Evolutionary conservation across 1,139 yeast genomes (phyloP).

Genomic region (Yamadazyma buinensis): DNA sequence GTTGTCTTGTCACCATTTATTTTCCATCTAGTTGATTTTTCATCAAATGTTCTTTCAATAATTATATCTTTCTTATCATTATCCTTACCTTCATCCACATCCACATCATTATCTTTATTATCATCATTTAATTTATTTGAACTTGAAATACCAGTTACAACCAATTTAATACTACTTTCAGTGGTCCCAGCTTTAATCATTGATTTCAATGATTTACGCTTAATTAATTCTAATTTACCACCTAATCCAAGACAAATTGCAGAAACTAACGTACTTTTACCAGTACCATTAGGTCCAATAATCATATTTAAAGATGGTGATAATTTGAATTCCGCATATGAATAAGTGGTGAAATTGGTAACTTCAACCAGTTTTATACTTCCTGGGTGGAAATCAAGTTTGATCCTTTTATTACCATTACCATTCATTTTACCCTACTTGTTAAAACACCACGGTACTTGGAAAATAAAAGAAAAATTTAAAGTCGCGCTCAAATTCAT

Average conservation of each 20-base stretch:
- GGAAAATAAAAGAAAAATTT: no score
- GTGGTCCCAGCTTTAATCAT: slow-evolving; percentile 75
- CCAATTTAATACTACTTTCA: slow-evolving; percentile 57
- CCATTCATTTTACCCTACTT: no score
- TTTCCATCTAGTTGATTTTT: slow-evolving; percentile 56
- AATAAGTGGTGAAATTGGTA: slow-evolving; percentile 78
- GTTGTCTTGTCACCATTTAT: slow-evolving; percentile 44
- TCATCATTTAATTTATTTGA: no score
- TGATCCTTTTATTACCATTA: slow-evolving; percentile 1
- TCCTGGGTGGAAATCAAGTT: slow-evolving; percentile 47
- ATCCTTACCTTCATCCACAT: slow-evolving; percentile 17
- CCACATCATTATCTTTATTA: slow-evolving; percentile 17
- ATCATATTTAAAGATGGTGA: slow-evolving; percentile 90
- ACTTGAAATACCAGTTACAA: slow-evolving; percentile 60
- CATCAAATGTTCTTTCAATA: slow-evolving; percentile 37
- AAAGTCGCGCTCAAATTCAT: no score
- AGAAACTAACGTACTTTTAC: slow-evolving; percentile 90
- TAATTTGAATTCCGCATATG: slow-evolving; percentile 69
- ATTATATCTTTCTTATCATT: slow-evolving; percentile 18
- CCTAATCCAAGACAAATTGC: slow-evolving; percentile 90
- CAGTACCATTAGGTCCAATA: slow-evolving; percentile 96
- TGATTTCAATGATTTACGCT: slow-evolving; percentile 69
- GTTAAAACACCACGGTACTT: no score
- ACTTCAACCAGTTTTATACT: slow-evolving; percentile 64
- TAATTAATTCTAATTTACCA: slow-evolving; percentile 74